Evolutionary conservation across 371 early-diverging fungal species (phyloP).

Genomic region (Haplosporangium sp.): DNA sequence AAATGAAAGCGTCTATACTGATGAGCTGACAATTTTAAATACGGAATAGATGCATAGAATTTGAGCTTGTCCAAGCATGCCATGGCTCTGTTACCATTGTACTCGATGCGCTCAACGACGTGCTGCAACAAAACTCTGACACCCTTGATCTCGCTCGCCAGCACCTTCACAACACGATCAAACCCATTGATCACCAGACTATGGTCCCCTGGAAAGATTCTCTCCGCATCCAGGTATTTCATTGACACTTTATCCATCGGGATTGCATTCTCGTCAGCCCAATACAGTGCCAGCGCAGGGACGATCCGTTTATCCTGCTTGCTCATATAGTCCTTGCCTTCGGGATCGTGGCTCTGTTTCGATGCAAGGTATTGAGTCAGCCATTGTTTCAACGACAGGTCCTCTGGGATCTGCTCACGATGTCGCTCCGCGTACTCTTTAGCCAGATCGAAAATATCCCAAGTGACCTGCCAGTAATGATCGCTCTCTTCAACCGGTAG

Average conservation of each 20-base stretch:
- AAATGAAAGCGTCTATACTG: not conserved
- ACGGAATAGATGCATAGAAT: no score
- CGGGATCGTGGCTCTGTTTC: slow-evolving; percentile 15
- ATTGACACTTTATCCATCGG: slow-evolving; percentile 40
- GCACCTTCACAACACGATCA: slow-evolving; percentile 38
- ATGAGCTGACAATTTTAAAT: not conserved
- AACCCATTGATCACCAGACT: slow-evolving; percentile 40
- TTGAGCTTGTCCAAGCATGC: no score
- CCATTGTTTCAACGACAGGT: slow-evolving; percentile 34
- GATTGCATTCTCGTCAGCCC: slow-evolving; percentile 53
- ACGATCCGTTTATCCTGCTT: slow-evolving; percentile 13
- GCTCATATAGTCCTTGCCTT: slow-evolving; percentile 27
- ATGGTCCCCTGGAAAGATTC: slow-evolving; percentile 48
- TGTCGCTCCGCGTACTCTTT: slow-evolving; percentile 24
- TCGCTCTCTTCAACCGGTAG: slow-evolving; percentile 18
- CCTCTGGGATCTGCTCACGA: slow-evolving; percentile 31
- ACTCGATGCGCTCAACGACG: slow-evolving; percentile 44
- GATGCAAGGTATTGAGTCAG: slow-evolving; percentile 19
- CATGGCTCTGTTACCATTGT: slow-evolving; percentile 24
- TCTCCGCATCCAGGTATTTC: slow-evolving; percentile 52
- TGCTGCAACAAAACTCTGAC: slow-evolving; percentile 31
- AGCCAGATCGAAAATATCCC: slow-evolving; percentile 42
- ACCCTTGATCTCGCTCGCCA: slow-evolving; percentile 19
- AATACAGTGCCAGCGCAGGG: slow-evolving; percentile 29
- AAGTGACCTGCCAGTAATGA: slow-evolving; percentile 41